Evolutionary conservation across 2,329 filamentous ascomycete genomes (phyloP).

Genomic region (Fusarium sp.): DNA sequence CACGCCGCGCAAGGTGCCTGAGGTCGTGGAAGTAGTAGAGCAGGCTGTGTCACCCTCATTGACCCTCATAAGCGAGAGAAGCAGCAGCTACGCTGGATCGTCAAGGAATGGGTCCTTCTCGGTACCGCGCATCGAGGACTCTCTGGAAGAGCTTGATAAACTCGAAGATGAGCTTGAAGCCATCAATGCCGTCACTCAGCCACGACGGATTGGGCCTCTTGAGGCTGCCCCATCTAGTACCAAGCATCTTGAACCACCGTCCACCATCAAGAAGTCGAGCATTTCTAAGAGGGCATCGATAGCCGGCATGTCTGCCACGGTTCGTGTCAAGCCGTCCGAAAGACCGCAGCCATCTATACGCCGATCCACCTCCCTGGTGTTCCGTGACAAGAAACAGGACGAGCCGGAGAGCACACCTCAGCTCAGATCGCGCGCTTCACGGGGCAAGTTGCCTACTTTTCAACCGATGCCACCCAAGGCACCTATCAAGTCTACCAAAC

Average conservation of each 20-base stretch:
- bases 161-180: conserved; percentile 75
- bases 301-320: conserved; percentile 56
- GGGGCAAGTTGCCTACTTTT: conserved; percentile 35
- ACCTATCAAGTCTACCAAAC: conserved; percentile 67
- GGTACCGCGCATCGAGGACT: conserved; percentile 73
- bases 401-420: conserved; percentile 33
- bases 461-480: conserved; percentile 57
- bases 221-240: conserved; percentile 30
- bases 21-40: conserved; percentile 52
- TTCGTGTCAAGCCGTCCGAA: conserved; percentile 59
- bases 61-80: conserved; percentile 50
- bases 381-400: conserved; percentile 50
- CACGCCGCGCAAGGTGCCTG: conserved; percentile 49
- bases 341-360: conserved; percentile 58
- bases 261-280: conserved; percentile 26
- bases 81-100: conserved; percentile 54
- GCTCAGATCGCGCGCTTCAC: conserved; percentile 30
- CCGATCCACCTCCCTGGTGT: conserved; percentile 59
- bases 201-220: conserved; percentile 53
- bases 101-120: conserved; percentile 52
- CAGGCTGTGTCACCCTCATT: conserved; percentile 54
- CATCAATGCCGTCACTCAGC: conserved; percentile 58
- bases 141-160: conserved; percentile 73
- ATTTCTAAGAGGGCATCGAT: conserved; percentile 50
- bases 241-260: conserved; percentile 38